A percentile compares a stretch with the other conserved stretches of the same genome.
Conservation (phyloP, 2,329 filamentous ascomycete genomes). For the Alternaria sp. region DNA sequence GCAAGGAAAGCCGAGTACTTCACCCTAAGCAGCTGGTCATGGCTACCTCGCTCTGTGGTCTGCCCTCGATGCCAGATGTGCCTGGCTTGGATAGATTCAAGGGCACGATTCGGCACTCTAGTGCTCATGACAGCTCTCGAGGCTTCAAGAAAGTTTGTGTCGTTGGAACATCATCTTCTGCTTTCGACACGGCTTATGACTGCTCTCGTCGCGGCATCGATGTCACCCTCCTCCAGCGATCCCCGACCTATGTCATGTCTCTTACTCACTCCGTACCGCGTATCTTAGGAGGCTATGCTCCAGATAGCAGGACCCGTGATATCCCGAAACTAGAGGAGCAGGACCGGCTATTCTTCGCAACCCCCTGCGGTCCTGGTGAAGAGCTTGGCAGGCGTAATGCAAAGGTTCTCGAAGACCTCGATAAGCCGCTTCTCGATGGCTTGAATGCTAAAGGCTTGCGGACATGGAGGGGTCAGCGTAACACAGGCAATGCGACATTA, state of each 20-base stretch:
- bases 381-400: slow-evolving; percentile 14
- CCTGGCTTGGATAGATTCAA: slow-evolving; percentile 63
- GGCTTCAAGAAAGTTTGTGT: slow-evolving; percentile 67
- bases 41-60: slow-evolving; percentile 17
- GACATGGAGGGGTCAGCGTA: slow-evolving; percentile 20
- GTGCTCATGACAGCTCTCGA: slow-evolving; percentile 56
- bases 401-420: slow-evolving; percentile 13
- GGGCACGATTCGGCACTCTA: slow-evolving; percentile 65
- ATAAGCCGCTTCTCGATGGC: slow-evolving; percentile 14
- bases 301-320: slow-evolving; percentile 8
- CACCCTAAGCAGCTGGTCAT: slow-evolving; percentile 17
- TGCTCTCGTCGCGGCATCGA: slow-evolving; percentile 71
- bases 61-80: slow-evolving; percentile 47
- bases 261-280: slow-evolving; percentile 27
- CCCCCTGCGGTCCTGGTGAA: slow-evolving; percentile 12
- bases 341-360: slow-evolving; percentile 17
- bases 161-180: slow-evolving; percentile 73
- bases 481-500: slow-evolving; percentile 16
- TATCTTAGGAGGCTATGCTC: slow-evolving; percentile 12
- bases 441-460: slow-evolving; percentile 15
- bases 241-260: slow-evolving; percentile 68
- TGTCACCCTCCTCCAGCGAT: slow-evolving; percentile 74
- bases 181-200: slow-evolving; percentile 73
- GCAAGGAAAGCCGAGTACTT: slow-evolving; percentile 9
- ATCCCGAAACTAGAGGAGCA: slow-evolving; percentile 11